Base-by-base conservation (phyloP, 2,329 filamentous ascomycete species). In the Fusarium goolgardi region DNA sequence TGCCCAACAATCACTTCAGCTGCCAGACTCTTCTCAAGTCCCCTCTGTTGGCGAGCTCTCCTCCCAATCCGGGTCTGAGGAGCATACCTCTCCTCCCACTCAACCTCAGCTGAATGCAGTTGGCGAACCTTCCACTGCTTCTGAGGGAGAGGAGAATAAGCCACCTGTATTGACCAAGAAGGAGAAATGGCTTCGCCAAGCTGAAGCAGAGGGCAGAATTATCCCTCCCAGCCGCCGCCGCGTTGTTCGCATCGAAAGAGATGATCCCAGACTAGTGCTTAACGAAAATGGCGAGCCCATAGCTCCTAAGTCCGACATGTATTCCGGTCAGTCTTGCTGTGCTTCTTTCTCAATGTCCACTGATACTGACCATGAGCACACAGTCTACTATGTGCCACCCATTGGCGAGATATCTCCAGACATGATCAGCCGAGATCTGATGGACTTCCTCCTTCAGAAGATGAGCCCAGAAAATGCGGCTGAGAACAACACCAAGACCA, bases 191-290 rank as follows among this genome's bases (percentile, higher is more conserved):
- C 21, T 61, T 23, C 45, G 32, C 12, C 13, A 60, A 11, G 55
- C 59, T n/a, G 41, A 55, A 21, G 35, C 32, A n/a, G 32, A 21
- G 3, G 43, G 43, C 10, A 15, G 13, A 3, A 23, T 11, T 2
- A 18, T 57, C 16, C 54, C 54, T 21, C 60, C 60, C 20, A 63
- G 59, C 18, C 35, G 27, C 5, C 60, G 60, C 25, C 51, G 49
- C 15, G 10, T 63, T 4, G 13, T 63, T 23, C 52, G 23, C 9
- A 10, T 58, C 23, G 23, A 58, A 10, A 40, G 29, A n/a, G 7
- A 41, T 8, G 58, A 58, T 29, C 21, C 29, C 9, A 35, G 57
- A 12, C 41, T 25, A 16, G 15, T 35, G 32, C 23, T 13, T 27
- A 12, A 20, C 20, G 32, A 31, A 20, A 9, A 57, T 15, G 60